Evolutionary conservation across 768 basidiomycete genomes (phyloP).

Genomic region (Lentinula edodes): DNA sequence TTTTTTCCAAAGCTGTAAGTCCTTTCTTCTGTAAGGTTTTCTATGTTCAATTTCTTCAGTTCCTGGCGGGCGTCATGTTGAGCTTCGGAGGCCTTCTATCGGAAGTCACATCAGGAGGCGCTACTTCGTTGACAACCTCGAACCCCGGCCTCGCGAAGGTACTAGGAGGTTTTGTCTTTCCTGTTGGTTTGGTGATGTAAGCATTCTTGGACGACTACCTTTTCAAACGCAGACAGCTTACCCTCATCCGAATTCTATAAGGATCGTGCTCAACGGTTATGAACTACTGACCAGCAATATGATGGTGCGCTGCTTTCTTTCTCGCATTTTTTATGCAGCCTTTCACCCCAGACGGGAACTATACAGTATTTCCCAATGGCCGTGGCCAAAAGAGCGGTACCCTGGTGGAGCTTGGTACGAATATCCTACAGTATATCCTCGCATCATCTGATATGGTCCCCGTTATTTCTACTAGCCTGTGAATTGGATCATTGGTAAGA

Average conservation of each 20-base stretch:
- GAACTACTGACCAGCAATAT: slow-evolving; percentile 75
- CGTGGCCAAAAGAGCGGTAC: slow-evolving; percentile 50
- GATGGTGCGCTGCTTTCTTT: slow-evolving; percentile 41
- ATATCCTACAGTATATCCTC: background rate
- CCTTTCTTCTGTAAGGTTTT: background rate
- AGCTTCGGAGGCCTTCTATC: slow-evolving; percentile 68
- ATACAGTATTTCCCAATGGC: slow-evolving; percentile 67
- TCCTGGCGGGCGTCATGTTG: slow-evolving; percentile 66
- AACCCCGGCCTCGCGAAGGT: slow-evolving; percentile 69
- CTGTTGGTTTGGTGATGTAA: slow-evolving; percentile 73
- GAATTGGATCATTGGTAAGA: slow-evolving; percentile 63
- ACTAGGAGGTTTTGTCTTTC: slow-evolving; percentile 65
- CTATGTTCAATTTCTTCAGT: slow-evolving; percentile 28
- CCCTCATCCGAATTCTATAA: slow-evolving; percentile 17
- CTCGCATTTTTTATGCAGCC: background rate
- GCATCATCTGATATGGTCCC: background rate
- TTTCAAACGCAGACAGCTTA: too few relatives aligned
- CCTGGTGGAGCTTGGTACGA: slow-evolving; percentile 55
- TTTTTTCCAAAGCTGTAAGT: slow-evolving; percentile 68
- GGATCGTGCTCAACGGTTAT: slow-evolving; percentile 68
- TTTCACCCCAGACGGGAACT: background rate
- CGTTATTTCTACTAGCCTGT: slow-evolving; percentile 23
- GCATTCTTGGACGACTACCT: slow-evolving; percentile 7
- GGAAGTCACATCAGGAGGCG: slow-evolving; percentile 56
- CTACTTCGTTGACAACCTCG: slow-evolving; percentile 37